Evolutionary conservation across 2,329 filamentous ascomycete genomes (phyloP).

Genomic region (Fusarium nelsonii): DNA sequence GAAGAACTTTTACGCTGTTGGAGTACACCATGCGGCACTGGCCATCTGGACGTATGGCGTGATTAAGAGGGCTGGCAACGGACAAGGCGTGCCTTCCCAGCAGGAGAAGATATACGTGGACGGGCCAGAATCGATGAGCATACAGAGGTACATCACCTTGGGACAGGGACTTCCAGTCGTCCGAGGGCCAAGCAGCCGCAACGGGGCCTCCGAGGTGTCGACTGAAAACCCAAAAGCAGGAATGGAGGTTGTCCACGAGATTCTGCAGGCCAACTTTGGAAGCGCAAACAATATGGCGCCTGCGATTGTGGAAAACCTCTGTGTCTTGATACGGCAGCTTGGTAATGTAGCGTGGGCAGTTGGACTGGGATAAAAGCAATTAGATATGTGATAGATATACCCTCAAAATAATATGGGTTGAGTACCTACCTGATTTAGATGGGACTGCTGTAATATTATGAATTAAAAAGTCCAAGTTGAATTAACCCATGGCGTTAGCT

Average conservation of each 20-base stretch:
- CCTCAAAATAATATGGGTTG: background rate
- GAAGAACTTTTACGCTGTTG: slow-evolving; percentile 75
- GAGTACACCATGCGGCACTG: slow-evolving; percentile 75
- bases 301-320: slow-evolving; percentile 75
- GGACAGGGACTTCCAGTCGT: slow-evolving; percentile 67
- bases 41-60: slow-evolving; percentile 78
- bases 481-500: background rate
- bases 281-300: slow-evolving; percentile 60
- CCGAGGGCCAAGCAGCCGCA: slow-evolving; percentile 51
- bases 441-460: background rate
- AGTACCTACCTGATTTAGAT: too few relatives aligned
- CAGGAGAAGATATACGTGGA: slow-evolving; percentile 67
- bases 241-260: slow-evolving; percentile 69
- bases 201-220: slow-evolving; percentile 53
- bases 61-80: slow-evolving; percentile 58
- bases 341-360: slow-evolving; percentile 62
- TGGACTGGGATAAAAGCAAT: slow-evolving; percentile 48
- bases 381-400: background rate
- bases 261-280: slow-evolving; percentile 67
- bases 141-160: slow-evolving; percentile 68
- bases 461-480: background rate
- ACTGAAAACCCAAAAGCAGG: slow-evolving; percentile 69
- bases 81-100: slow-evolving; percentile 51
- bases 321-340: slow-evolving; percentile 72
- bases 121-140: slow-evolving; percentile 63